Conservation (phyloP, 164 flowering plant species). For the Sextonia rubra region DNA sequence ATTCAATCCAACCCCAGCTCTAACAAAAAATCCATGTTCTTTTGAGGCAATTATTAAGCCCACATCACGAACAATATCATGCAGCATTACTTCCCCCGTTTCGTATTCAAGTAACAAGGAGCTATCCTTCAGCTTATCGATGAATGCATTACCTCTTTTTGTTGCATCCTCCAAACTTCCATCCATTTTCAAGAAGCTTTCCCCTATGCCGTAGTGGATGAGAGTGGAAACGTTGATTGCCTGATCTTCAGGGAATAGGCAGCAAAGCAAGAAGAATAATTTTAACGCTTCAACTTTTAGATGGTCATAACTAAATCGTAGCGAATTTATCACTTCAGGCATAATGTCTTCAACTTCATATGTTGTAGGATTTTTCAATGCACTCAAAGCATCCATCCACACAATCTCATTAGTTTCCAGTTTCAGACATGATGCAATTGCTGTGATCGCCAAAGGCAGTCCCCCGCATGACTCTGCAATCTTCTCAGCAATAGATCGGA, state of each 20-base stretch:
- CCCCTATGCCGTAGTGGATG: not conserved
- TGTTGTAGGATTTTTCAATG: slow-evolving; percentile 3
- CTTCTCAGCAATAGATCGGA: not conserved
- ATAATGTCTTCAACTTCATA: slow-evolving; percentile 10
- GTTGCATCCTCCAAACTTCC: slow-evolving; percentile 8
- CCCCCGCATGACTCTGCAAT: slow-evolving; percentile 21
- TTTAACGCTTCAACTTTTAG: slow-evolving; percentile 13
- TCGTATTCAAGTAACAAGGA: slow-evolving; percentile 5
- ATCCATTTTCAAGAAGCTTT: not conserved
- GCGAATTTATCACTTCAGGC: slow-evolving; percentile 2
- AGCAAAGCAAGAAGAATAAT: slow-evolving; percentile 16
- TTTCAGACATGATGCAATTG: slow-evolving; percentile 17
- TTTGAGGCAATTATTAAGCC: slow-evolving; percentile 1
- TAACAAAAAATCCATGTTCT: not conserved
- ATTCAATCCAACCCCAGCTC: not conserved
- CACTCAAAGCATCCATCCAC: slow-evolving; percentile 15
- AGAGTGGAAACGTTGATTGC: not conserved
- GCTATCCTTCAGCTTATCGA: not conserved
- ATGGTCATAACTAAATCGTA: slow-evolving; percentile 16
- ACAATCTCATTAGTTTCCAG: not conserved
- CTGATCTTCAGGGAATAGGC: slow-evolving; percentile 15
- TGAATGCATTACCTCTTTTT: not conserved
- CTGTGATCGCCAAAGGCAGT: slow-evolving; percentile 18
- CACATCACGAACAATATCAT: slow-evolving; percentile 7
- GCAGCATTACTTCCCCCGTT: not conserved